These are phyloP conservation scores for Talaromyces islandicus DNA, from an alignment of 2,329 filamentous ascomycete species.

Conservation along the genomic window DNA sequence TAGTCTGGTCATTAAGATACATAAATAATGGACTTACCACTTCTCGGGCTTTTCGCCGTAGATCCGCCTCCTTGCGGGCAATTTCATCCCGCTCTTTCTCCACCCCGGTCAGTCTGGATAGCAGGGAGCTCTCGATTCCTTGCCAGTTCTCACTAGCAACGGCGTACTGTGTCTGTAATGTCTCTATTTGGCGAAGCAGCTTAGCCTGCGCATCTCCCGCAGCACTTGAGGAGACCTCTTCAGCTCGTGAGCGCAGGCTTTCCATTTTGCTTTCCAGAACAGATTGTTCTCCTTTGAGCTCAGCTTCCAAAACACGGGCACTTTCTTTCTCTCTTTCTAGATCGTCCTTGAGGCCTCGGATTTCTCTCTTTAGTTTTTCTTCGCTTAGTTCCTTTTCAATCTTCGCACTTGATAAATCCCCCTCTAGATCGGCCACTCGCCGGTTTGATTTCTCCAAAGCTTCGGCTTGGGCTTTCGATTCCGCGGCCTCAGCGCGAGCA, in stretches of 20 bases:
- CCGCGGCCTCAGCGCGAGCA: slow-evolving; percentile 60
- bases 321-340: slow-evolving; percentile 67
- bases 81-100: slow-evolving; percentile 92
- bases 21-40: slow-evolving; percentile 50
- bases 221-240: slow-evolving; percentile 80
- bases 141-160: slow-evolving; percentile 97
- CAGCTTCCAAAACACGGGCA: slow-evolving; percentile 61
- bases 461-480: slow-evolving; percentile 61
- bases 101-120: slow-evolving; percentile 67
- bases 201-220: slow-evolving; percentile 83
- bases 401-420: slow-evolving; percentile 58
- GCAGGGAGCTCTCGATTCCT: slow-evolving; percentile 80
- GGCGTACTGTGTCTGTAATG: slow-evolving; percentile 88
- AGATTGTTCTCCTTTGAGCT: slow-evolving; percentile 71
- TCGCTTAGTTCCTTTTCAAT: slow-evolving; percentile 71
- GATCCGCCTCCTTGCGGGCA: slow-evolving; percentile 72
- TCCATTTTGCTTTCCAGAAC: slow-evolving; percentile 85
- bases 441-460: slow-evolving; percentile 61
- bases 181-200: slow-evolving; percentile 88
- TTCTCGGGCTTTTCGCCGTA: slow-evolving; percentile 84
- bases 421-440: slow-evolving; percentile 50
- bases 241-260: slow-evolving; percentile 73
- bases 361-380: slow-evolving; percentile 64
- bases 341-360: slow-evolving; percentile 67
- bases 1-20: slow-evolving; percentile 6